These are phyloP conservation scores for Colletotrichum orchidophilum DNA, from an alignment of 2,329 filamentous ascomycete species.

Conservation along the genomic window DNA sequence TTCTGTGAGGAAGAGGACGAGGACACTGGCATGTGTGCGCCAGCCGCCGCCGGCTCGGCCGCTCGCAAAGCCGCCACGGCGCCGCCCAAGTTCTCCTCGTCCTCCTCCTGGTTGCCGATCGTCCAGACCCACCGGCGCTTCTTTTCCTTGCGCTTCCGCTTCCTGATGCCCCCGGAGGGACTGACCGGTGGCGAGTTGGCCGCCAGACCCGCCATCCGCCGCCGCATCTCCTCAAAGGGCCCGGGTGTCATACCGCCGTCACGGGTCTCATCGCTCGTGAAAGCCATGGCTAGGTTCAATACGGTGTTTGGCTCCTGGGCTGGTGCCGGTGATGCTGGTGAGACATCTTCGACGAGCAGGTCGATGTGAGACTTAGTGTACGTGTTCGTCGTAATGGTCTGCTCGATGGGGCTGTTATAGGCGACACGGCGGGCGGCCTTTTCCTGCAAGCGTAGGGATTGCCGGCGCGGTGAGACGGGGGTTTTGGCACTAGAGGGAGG, in stretches of 20 bases:
- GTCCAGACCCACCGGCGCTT: constrained; percentile 74
- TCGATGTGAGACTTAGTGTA: constrained; percentile 73
- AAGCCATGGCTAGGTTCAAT: constrained; percentile 61
- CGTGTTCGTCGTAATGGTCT: constrained; percentile 70
- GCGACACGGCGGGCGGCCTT: constrained; percentile 65
- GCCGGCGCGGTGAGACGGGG: constrained; percentile 62
- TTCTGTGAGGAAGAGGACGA: constrained; percentile 26
- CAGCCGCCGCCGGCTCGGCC: constrained; percentile 42
- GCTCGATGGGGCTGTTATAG: constrained; percentile 70
- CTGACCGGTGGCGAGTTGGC: constrained; percentile 49
- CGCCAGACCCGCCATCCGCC: constrained; percentile 61
- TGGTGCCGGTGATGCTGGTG: constrained; percentile 53
- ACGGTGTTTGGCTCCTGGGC: constrained; percentile 49
- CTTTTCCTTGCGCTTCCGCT: constrained; percentile 66
- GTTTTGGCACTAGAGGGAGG: constrained; percentile 61
- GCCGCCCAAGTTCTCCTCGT: constrained; percentile 53
- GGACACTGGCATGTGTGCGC: constrained; percentile 14
- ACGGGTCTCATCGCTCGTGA: constrained; percentile 62
- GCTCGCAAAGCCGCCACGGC: constrained; percentile 52
- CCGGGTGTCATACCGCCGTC: constrained; percentile 71
- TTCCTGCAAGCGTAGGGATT: constrained; percentile 64
- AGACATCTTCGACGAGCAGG: constrained; percentile 66
- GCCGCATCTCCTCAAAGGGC: constrained; percentile 70
- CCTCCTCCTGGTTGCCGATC: constrained; percentile 63
- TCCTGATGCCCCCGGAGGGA: constrained; percentile 57